These are phyloP conservation scores for Xylariaceae sp. DNA, from an alignment of 2,329 filamentous ascomycete species.

Conservation along the genomic window DNA sequence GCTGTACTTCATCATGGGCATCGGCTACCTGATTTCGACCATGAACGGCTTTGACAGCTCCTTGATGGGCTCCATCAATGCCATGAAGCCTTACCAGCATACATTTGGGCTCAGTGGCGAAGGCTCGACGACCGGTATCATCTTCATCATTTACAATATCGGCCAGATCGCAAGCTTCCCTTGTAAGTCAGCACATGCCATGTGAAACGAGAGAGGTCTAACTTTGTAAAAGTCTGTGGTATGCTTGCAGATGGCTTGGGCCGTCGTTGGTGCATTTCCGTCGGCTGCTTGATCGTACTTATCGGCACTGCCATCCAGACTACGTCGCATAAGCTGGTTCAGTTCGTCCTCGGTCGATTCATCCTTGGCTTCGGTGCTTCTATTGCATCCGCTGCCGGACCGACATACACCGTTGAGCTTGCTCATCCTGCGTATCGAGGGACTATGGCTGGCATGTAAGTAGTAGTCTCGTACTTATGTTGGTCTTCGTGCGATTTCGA, in stretches of 20 bases:
- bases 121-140: slow-evolving; percentile 38
- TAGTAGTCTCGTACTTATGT: slow-evolving; percentile 22
- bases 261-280: slow-evolving; percentile 47
- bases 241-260: slow-evolving; percentile 45
- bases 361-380: slow-evolving; percentile 50
- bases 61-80: slow-evolving; percentile 44
- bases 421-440: slow-evolving; percentile 56
- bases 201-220: too few species aligned
- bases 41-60: slow-evolving; percentile 53
- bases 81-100: slow-evolving; percentile 41
- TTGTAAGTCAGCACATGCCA: too few species aligned
- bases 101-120: slow-evolving; percentile 40
- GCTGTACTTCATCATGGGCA: slow-evolving; percentile 30
- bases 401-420: slow-evolving; percentile 57
- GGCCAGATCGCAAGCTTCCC: slow-evolving; percentile 44
- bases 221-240: slow-evolving; percentile 39
- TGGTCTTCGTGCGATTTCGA: too few species aligned
- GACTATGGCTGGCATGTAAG: slow-evolving; percentile 52
- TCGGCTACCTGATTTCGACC: slow-evolving; percentile 37
- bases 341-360: slow-evolving; percentile 51
- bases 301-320: slow-evolving; percentile 43
- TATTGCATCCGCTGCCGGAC: slow-evolving; percentile 51
- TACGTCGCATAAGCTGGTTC: slow-evolving; percentile 34
- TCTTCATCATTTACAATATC: slow-evolving; percentile 41
- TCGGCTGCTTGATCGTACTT: slow-evolving; percentile 45